Evolutionary conservation across 805 yeast species (phyloP), one percentile per base, ranked within the genome.

Genomic region (Tanozyma kutaoensis): DNA sequence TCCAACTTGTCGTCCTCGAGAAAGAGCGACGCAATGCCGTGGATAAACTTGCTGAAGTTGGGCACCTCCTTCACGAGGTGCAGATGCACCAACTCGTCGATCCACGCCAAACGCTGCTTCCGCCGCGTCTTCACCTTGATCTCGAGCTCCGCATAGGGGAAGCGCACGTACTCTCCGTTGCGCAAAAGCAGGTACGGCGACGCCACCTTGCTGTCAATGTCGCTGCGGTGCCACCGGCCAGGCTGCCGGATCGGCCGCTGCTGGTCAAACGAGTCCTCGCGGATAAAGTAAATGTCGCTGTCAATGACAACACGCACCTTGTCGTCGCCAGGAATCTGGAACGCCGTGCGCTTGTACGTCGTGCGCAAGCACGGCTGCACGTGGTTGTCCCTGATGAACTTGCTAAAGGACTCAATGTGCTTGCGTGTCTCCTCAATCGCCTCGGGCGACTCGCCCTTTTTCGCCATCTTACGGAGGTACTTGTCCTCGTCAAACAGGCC

Each of bases 281-380:
- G 72, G 34, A 88, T 76, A 46, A 81, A 86, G 28, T 76, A 46
- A 30, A 91, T 72, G 48, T 91, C 91, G 11, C 93, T 77, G 54
- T 88, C 97, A 36, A 88, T 81, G 24, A 81, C 76, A 34, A 91
- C 75, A 48, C 97, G 74, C 21, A 86, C 77, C 45, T 88, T 71
- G 49, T 86, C 93, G 49, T 91, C 97, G 32, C 96, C 96, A 3
- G 98, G 98, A 42, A 88, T 88, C 62, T 88, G 96, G 62, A 91
- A 88, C 3, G 97, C 97, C 5, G 95, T 81, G 52, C 97, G 69
- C 23, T 84, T 80, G 57, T 81, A 84, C 20, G 76, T 70, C 8
- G 95, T 70, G 57, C 97, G 74, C 48, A 91, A 55, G 21, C 81
- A 71, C 10, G 98, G 98, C 52, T 82, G 80, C 36, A 88, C 62